Conservation (phyloP, 2,329 filamentous ascomycete species). For the Fusarium sp. region DNA sequence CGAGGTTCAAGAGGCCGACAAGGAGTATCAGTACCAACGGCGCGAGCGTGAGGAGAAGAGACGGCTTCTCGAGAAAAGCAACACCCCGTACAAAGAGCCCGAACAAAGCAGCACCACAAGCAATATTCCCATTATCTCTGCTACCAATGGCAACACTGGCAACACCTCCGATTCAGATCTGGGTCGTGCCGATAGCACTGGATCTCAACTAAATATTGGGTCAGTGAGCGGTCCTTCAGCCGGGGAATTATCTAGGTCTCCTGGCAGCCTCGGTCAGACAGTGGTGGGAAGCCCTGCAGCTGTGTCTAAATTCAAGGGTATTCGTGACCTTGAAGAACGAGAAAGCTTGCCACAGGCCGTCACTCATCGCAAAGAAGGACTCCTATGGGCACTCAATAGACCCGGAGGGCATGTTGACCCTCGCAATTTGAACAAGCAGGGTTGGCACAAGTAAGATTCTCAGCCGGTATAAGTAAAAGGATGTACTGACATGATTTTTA, state of each 20-base stretch:
- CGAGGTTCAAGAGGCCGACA: conserved; percentile 94
- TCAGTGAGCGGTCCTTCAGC: conserved; percentile 50
- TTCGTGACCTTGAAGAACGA: conserved; percentile 91
- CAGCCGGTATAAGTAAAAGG: background rate
- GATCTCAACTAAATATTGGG: conserved; percentile 72
- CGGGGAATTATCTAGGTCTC: conserved; percentile 69
- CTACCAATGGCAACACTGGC: conserved; percentile 62
- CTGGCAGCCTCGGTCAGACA: conserved; percentile 66
- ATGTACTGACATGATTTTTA: conserved; percentile 56
- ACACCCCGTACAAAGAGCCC: conserved; percentile 78
- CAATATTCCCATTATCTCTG: conserved; percentile 50
- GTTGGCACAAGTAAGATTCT: conserved; percentile 92
- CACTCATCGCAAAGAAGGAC: conserved; percentile 87
- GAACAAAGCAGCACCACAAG: conserved; percentile 67
- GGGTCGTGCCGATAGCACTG: conserved; percentile 80
- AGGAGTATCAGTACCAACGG: conserved; percentile 95
- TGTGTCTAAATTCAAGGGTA: conserved; percentile 83
- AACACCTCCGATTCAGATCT: conserved; percentile 77
- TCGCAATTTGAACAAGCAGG: conserved; percentile 94
- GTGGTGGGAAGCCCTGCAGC: conserved; percentile 66
- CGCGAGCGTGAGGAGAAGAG: conserved; percentile 97
- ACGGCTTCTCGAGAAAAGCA: conserved; percentile 89
- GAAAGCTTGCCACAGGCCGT: conserved; percentile 69
- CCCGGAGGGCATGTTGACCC: conserved; percentile 96
- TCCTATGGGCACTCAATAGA: conserved; percentile 93